These are phyloP conservation scores for Fusarium sulawesiense DNA, from an alignment of 2,329 filamentous ascomycete genomes.

Conservation along the genomic window DNA sequence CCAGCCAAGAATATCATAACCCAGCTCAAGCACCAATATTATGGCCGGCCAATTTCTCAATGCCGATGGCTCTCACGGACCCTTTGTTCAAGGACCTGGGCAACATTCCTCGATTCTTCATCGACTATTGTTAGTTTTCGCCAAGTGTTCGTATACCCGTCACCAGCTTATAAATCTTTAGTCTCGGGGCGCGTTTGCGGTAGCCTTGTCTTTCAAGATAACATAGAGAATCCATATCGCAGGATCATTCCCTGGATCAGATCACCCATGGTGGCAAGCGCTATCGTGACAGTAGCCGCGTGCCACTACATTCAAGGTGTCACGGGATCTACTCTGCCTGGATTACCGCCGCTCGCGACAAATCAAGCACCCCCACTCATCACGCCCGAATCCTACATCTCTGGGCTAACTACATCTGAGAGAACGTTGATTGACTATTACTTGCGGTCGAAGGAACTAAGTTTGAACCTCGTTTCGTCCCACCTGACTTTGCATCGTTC, in stretches of 20 bases:
- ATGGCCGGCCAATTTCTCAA: no score
- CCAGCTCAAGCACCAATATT: accelerated
- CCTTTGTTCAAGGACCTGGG: background rate
- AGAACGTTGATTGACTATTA: background rate
- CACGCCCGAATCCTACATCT: background rate
- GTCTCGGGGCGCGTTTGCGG: background rate
- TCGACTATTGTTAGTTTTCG: background rate
- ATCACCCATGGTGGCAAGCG: background rate
- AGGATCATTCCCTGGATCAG: background rate
- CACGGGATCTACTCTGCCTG: background rate
- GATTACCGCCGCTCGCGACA: no score
- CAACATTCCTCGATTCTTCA: background rate
- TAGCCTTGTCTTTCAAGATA: background rate
- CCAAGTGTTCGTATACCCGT: no score
- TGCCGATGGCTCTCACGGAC: background rate
- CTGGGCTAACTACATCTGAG: background rate
- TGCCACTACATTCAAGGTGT: background rate
- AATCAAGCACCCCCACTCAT: no score
- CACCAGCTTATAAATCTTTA: no score
- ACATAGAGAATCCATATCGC: background rate
- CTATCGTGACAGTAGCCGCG: background rate
- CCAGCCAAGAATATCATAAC: accelerated
- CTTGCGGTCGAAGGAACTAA: background rate
- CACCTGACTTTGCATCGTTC: background rate
- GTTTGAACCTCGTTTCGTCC: background rate